A percentile compares a stretch with the other conserved stretches of the same genome.
phyloP scores from a whole-genome alignment of 169 alveolate genomes.

The Cardiosporidium cionae region DNA sequence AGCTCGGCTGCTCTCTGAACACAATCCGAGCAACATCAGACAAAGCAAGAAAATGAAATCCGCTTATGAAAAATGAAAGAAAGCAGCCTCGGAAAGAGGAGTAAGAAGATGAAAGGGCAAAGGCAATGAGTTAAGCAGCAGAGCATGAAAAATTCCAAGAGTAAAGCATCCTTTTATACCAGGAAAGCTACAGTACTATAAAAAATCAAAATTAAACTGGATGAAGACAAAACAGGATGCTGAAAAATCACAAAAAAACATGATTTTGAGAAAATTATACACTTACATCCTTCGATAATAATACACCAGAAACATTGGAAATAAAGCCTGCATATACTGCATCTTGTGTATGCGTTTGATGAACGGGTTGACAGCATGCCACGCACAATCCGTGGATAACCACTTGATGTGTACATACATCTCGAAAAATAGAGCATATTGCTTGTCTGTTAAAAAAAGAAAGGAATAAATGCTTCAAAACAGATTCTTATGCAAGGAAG shows the following conservation, averaged over 20 bases:
- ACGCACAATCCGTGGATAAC: background rate
- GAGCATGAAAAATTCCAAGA: background rate
- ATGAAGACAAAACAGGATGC: too few species aligned
- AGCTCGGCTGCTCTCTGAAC: background rate
- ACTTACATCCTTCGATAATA: background rate
- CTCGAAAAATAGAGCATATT: background rate
- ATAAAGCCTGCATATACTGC: background rate
- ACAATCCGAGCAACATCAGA: too few species aligned
- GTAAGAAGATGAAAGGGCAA: too few species aligned
- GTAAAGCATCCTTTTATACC: background rate
- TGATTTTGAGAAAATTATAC: background rate
- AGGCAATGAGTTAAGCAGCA: background rate
- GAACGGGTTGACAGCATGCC: background rate
- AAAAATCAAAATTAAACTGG: too few species aligned
- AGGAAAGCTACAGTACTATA: too few species aligned
- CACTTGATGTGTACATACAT: background rate
- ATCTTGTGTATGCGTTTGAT: background rate
- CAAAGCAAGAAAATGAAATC: too few species aligned
- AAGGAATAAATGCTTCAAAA: too few species aligned
- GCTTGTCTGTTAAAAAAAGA: background rate
- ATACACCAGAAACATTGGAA: background rate
- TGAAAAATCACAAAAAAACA: background rate
- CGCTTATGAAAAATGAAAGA: too few species aligned
- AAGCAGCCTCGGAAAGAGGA: too few species aligned
- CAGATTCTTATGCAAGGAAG: too few species aligned